A percentile compares a stretch with the other conserved stretches of the same genome.
phyloP scores from a whole-genome alignment of 495 filamentous ascomycete genomes.

The Aspergillus sparsus region DNA sequence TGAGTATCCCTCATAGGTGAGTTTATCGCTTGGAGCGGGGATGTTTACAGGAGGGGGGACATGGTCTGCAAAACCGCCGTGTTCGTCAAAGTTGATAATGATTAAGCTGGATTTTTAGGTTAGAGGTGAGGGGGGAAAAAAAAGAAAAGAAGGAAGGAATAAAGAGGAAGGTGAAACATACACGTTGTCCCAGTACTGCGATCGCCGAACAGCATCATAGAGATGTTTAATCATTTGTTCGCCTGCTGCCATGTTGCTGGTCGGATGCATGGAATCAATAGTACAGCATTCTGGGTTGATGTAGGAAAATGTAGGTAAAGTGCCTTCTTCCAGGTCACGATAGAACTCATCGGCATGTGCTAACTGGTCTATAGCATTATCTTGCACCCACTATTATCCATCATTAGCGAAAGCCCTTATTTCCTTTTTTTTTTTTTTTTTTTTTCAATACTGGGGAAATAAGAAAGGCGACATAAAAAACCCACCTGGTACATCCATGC shows the following conservation, averaged over 20 bases:
- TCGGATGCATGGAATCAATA: slow-evolving; percentile 48
- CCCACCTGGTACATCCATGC: slow-evolving; percentile 41
- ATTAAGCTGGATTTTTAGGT: slow-evolving; percentile 30
- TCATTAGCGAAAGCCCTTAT: not conserved
- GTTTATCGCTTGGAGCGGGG: slow-evolving; percentile 37
- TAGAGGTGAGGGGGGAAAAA: not conserved
- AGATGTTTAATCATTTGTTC: slow-evolving; percentile 52
- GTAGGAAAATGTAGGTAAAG: slow-evolving; percentile 46
- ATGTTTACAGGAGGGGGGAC: slow-evolving; percentile 45
- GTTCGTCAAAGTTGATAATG: slow-evolving; percentile 53
- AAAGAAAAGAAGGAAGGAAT: not conserved
- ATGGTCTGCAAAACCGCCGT: slow-evolving; percentile 51
- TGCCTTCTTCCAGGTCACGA: slow-evolving; percentile 46
- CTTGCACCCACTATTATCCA: slow-evolving; percentile 35
- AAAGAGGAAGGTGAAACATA: slow-evolving; percentile 17
- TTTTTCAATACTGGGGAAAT: no score
- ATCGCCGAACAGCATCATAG: slow-evolving; percentile 47
- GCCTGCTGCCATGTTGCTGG: slow-evolving; percentile 43
- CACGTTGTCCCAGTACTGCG: slow-evolving; percentile 48
- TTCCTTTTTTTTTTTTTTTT: no score
- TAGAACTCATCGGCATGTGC: slow-evolving; percentile 45
- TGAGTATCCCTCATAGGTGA: slow-evolving; percentile 40
- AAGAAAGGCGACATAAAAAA: not conserved
- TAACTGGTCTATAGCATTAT: slow-evolving; percentile 42
- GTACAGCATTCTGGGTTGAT: slow-evolving; percentile 53